Evolutionary conservation across 495 filamentous ascomycete genomes (phyloP), one percentile per base, ranked within the genome.

Genomic region (Hypoxylon subgilvum): DNA sequence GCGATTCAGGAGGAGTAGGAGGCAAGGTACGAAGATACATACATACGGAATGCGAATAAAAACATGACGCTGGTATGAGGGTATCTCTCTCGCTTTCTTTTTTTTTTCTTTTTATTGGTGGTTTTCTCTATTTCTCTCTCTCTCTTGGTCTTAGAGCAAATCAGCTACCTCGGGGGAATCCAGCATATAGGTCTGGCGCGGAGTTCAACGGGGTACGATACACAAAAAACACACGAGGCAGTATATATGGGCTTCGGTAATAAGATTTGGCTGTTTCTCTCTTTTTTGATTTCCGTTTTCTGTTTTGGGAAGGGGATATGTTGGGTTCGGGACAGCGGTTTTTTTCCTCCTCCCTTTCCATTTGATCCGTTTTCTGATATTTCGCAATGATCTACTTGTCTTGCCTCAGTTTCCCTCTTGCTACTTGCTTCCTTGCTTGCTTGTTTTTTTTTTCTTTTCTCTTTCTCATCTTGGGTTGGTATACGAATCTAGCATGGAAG

Each of bases 1-100:
- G 16, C 31, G 23, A 41, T 52, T 55, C 22, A 45, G 35, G 59
- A n/a, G 41, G 59, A 42, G 59, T 52, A 57, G 41, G 41, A 55
- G 52, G 32, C 43, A 46, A 30, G 32, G 6, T 27, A 23, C 21
- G 34, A 30, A 52, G 25, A 55, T 46, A 46, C 14, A 46, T 39
- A 59, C 32, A 36, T 32, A 47, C 12, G 56, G 13, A 52, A 60
- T 19, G 42, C 43, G 34, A 48, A 27, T 16, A 57, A 44, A n/a
- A 8, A 18, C 27, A 40, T 19, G 13, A 18, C 19, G 34, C 34
- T 34, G 27, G 44, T 38, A 16, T n/a, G 6, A 6, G 23, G 7
- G 35, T 28, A 38, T 28, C 1, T 13, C 17, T 31, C 28, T 39
- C 35, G 35, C 30, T 53, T 19, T 21, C 9, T 47, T 40, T 46